phyloP scores from a whole-genome alignment of 2,329 filamentous ascomycete species.

The Xylaria digitata region DNA sequence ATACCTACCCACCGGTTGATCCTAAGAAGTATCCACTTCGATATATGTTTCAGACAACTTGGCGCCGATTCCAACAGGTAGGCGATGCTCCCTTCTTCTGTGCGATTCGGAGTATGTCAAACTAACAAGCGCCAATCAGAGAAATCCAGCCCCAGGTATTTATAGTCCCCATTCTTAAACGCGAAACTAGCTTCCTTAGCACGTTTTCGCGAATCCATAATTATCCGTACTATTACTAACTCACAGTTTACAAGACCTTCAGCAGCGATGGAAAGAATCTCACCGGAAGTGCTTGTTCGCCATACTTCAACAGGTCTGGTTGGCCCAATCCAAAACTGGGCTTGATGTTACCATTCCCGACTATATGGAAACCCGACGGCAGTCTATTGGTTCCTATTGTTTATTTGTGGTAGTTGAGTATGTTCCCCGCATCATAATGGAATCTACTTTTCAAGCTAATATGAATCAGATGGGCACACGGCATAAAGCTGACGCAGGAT shows the following conservation, averaged over 20 bases:
- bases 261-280: constrained; percentile 22
- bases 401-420: constrained; percentile 23
- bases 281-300: constrained; percentile 24
- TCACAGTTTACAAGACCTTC: constrained; percentile 15
- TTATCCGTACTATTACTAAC: neutral
- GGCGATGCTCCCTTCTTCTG: neutral
- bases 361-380: constrained; percentile 9
- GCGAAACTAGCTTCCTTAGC: neutral
- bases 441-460: neutral
- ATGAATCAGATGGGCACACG: constrained; percentile 13
- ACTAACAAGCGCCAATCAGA: constrained; percentile 1
- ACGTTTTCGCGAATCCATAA: neutral
- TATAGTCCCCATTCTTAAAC: neutral
- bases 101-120: neutral
- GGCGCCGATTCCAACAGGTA: constrained; percentile 25
- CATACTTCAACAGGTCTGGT: constrained; percentile 24
- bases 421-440: neutral
- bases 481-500: constrained; percentile 25
- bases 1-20: constrained; percentile 20
- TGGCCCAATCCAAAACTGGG: constrained; percentile 16
- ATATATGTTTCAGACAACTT: constrained; percentile 24
- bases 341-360: constrained; percentile 20
- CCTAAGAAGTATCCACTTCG: constrained; percentile 18
- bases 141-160: constrained; percentile 28
- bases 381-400: constrained; percentile 16